Evolutionary conservation across 352 stramenopile species (phyloP), one percentile per base, ranked within the genome.

Genomic region (Blastocystis sp.): DNA sequence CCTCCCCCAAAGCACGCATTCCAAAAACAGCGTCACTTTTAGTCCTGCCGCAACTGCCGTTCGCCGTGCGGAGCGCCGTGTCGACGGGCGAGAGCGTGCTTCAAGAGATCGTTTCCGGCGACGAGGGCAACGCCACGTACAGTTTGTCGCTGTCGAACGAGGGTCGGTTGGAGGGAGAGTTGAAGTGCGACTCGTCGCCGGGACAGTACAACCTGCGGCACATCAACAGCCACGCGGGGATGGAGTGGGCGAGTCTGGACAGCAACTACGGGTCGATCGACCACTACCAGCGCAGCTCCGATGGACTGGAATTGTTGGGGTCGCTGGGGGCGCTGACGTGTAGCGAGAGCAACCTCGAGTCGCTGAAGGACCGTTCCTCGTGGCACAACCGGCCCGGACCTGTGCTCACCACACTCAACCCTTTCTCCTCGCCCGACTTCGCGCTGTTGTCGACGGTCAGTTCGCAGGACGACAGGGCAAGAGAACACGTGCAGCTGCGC

Each of bases 401-500:
- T n/a, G n/a, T n/a, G n/a, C n/a, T n/a, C n/a, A n/a, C n/a, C 9
- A 13, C 55, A n/a, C 21, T 35, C 29, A 77, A 77, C 13, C 39
- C 33, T n/a, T 12, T 77, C 6, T 77, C 66, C 3, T 85, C 74
- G 9, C 74, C 74, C 3, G 74, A 85, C 50, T 50, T 85, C n/a
- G 59, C 60, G 16, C 70, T 66, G 12, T 69, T 67, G 13, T 26
- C 21, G 1, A 29, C 12, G n/a, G 45, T 3, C 13, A 2, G 26
- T 13, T 3, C 26, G 45, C 26, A 24, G 21, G 63, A 33, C 35
- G 63, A 65, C 33, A 55, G 67, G 12, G 71, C 31, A 9, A 41
- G 71, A 65, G 16, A 63, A 10, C 45, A n/a, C n/a, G 55, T 1
- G n/a, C 39, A 39, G 35, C n/a, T 80, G 41, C 6, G 24, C 24